Evolutionary conservation across 2,329 filamentous ascomycete genomes (phyloP), one percentile per base, ranked within the genome.

Genomic region (Ophioceras dolichostomum): DNA sequence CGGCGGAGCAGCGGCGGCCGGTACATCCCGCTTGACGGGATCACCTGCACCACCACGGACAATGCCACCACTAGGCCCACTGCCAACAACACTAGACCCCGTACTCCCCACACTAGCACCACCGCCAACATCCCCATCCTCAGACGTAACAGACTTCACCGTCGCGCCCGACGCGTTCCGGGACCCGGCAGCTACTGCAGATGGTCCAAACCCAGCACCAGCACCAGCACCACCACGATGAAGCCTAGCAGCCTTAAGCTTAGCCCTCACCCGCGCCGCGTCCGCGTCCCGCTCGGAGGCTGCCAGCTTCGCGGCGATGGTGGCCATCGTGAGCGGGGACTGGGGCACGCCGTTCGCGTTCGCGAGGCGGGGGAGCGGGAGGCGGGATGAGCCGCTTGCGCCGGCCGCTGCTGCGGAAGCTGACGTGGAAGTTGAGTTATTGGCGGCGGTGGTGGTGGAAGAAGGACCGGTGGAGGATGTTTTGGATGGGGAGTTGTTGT

Each of bases 231-330:
- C 47, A 20, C 55, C 41, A 37, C 52, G 49, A 38, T 50, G 52
- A 12, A 54, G 56, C 26, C 64, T 56, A 3, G 68, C 69, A 1
- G 75, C 73, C 46, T 65, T 69, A 21, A 79, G 62, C 50, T 79
- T 79, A 3, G 76, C 76, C 4, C 74, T 60, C 0, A 79, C 73
- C 18, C 75, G 64, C 1, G 74, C 74, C 1, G 75, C 75, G 44
- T 79, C 73, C 4, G 76, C 76, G 37, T 79, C 73, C 14, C 71
- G 64, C 44, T 79, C 76, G 1, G 74, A 73, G 2, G 76, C 75
- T 1, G 73, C 76, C 0, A 79, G 61, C 53, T 79, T 79, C 20
- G 73, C 73, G 0, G 72, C 69, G 42, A 79, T 79, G 24, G 61
- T 67, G 8, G 72, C 70, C 66, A 77, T 76, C 16, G 68, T 76